phyloP scores from a whole-genome alignment of 2,329 filamentous ascomycete genomes.

The Trichoderma endophyticum region DNA sequence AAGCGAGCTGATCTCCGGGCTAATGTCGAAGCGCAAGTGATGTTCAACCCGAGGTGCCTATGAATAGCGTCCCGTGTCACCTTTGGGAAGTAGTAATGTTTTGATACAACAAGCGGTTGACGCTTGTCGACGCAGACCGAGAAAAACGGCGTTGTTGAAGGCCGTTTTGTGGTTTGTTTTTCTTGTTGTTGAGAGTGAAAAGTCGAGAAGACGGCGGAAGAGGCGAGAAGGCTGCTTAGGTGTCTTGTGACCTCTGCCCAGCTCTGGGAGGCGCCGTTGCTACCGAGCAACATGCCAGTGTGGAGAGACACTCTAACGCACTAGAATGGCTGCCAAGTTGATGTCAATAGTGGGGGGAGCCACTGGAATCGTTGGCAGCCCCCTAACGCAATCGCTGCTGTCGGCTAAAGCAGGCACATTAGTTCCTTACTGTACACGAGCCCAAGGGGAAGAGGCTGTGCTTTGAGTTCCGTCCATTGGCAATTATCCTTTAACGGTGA shows the following conservation, averaged over 20 bases:
- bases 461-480: not conserved
- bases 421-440: not conserved
- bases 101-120: conserved; percentile 12
- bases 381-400: conserved; percentile 4
- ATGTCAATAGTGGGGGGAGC: conserved; percentile 7
- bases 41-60: not conserved
- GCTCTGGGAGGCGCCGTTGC: conserved; percentile 3
- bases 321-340: not conserved
- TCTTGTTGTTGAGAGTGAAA: not conserved
- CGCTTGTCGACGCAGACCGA: not conserved
- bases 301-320: not conserved
- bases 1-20: conserved; percentile 6
- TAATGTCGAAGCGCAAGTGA: conserved; percentile 8
- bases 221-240: not conserved
- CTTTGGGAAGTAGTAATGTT: not conserved
- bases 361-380: conserved; percentile 1
- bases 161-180: not conserved
- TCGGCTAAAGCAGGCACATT: conserved; percentile 15
- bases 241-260: conserved; percentile 14
- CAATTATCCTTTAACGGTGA: not conserved
- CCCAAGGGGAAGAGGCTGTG: not conserved
- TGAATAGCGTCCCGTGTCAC: not conserved
- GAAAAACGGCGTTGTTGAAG: conserved; percentile 11
- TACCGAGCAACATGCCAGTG: conserved; percentile 13
- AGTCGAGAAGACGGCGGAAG: not conserved